These are phyloP conservation scores for Dioszegia crocea DNA, from an alignment of 768 basidiomycete species.

Conservation along the genomic window DNA sequence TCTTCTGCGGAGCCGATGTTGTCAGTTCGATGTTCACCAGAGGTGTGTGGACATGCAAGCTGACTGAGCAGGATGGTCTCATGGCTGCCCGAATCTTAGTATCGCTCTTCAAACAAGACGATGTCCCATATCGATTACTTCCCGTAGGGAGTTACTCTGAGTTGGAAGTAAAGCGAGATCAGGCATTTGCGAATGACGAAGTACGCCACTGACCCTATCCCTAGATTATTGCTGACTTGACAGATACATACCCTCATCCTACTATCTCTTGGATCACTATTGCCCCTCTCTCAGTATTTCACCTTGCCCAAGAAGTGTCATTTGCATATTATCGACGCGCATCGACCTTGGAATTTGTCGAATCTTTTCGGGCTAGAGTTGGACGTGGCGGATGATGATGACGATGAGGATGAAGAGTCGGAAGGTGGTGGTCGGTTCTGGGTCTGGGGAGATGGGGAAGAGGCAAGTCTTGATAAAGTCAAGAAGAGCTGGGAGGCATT, in stretches of 20 bases:
- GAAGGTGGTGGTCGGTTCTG: conserved; percentile 58
- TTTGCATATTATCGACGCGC: conserved; percentile 93
- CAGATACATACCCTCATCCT: conserved; percentile 74
- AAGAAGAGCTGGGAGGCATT: conserved; percentile 78
- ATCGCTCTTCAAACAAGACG: conserved; percentile 85
- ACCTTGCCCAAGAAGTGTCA: conserved; percentile 53
- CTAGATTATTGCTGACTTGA: neutral
- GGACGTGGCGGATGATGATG: conserved; percentile 51
- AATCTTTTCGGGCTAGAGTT: conserved; percentile 65
- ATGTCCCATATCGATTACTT: conserved; percentile 81
- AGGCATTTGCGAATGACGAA: conserved; percentile 65
- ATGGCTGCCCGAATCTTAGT: conserved; percentile 88
- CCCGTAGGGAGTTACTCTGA: conserved; percentile 83
- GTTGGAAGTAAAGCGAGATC: conserved; percentile 62
- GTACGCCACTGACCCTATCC: conserved; percentile 52
- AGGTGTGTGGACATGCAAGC: neutral
- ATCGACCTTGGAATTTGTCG: conserved; percentile 79
- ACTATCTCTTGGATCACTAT: conserved; percentile 83
- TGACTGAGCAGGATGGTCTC: conserved; percentile 62
- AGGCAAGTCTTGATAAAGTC: conserved; percentile 65
- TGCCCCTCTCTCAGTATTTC: conserved; percentile 67
- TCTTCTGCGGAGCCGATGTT: conserved; percentile 44
- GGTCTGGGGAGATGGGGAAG: conserved; percentile 89
- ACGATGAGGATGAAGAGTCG: conserved; percentile 20
- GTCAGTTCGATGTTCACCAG: conserved; percentile 17